A percentile compares a stretch with the other conserved stretches of the same genome.
phyloP scores from a whole-genome alignment of 495 filamentous ascomycete species.

The Chaetomium tenue region DNA sequence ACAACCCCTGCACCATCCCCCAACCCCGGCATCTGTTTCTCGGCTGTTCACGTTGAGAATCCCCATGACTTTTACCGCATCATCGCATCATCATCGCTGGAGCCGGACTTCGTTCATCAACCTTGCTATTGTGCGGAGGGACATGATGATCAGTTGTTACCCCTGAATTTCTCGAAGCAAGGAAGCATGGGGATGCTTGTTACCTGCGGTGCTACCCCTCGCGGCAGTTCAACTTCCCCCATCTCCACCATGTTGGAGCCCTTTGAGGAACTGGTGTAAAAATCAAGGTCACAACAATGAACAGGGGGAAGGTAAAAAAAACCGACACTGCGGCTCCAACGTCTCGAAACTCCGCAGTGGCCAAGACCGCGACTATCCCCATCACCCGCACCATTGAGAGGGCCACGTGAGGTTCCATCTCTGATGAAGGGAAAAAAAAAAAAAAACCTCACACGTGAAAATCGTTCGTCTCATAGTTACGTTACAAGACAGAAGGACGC shows the following conservation, averaged over 20 bases:
- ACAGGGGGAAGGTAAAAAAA: not conserved
- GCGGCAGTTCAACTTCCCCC: slow-evolving; percentile 9
- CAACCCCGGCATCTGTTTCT: slow-evolving; percentile 1
- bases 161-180: not conserved
- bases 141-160: not conserved
- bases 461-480: not conserved
- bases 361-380: slow-evolving; percentile 16
- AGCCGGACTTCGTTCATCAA: not conserved
- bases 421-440: not conserved
- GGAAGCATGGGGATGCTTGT: not conserved
- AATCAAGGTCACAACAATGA: not conserved
- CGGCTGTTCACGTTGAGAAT: slow-evolving; percentile 1
- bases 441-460: not conserved
- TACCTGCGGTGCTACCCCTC: not conserved
- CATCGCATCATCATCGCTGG: slow-evolving; percentile 8
- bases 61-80: not conserved
- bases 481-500: not conserved
- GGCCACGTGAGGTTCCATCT: not conserved
- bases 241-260: slow-evolving; percentile 4
- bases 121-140: not conserved
- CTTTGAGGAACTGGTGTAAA: not conserved
- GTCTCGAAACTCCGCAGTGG: not conserved
- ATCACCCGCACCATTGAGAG: slow-evolving; percentile 8
- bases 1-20: not conserved
- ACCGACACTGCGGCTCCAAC: slow-evolving; percentile 11